Evolutionary conservation across 495 filamentous ascomycete genomes (phyloP).

Genomic region (Evernia prunastri): DNA sequence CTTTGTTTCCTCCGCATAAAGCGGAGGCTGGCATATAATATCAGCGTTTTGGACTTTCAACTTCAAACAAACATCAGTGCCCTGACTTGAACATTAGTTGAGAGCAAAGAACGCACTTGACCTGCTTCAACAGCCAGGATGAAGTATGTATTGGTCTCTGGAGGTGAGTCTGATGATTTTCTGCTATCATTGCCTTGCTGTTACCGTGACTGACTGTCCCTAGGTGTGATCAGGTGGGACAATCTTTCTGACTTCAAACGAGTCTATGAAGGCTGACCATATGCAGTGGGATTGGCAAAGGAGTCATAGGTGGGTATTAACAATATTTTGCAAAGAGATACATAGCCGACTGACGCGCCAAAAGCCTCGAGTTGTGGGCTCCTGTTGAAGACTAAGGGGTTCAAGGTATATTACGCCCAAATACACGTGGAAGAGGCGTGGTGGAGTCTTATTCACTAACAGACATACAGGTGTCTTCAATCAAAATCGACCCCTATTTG

Average conservation of each 20-base stretch:
- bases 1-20: conserved; percentile 9
- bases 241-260: too few species aligned
- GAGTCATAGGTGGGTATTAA: conserved; percentile 59
- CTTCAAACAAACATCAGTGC: too few species aligned
- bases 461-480: conserved; percentile 48
- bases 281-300: conserved; percentile 78
- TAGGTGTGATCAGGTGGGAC: conserved; percentile 21
- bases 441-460: conserved; percentile 25
- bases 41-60: not conserved
- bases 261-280: conserved; percentile 36
- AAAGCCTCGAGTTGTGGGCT: conserved; percentile 63
- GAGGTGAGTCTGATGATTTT: conserved; percentile 47
- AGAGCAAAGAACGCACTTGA: not conserved
- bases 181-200: conserved; percentile 6
- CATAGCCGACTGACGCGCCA: conserved; percentile 29
- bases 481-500: conserved; percentile 78
- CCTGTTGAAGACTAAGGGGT: conserved; percentile 76
- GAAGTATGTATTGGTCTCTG: conserved; percentile 81
- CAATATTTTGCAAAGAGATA: conserved; percentile 11
- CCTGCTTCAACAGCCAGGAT: conserved; percentile 42
- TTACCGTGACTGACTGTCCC: conserved; percentile 29
- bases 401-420: conserved; percentile 49
- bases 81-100: not conserved
- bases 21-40: conserved; percentile 11
- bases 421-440: conserved; percentile 17